Evolutionary conservation across 768 basidiomycete species (phyloP).

Genomic region (Tephrocybe rancida): DNA sequence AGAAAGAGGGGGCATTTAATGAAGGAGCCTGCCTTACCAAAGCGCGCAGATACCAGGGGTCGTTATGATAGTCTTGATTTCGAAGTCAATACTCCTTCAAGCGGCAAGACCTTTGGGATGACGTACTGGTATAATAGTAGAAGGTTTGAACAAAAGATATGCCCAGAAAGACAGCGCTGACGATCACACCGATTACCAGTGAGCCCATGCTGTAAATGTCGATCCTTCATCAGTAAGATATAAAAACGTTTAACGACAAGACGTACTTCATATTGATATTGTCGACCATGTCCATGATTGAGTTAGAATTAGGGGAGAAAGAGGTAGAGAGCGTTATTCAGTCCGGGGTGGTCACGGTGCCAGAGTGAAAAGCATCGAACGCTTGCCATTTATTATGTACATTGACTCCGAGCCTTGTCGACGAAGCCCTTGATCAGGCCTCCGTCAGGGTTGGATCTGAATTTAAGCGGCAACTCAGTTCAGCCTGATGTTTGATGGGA

Average conservation of each 20-base stretch:
- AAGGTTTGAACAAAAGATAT: constrained; percentile 10
- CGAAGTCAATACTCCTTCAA: not conserved
- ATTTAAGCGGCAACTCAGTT: too few species aligned
- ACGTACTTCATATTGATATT: not conserved
- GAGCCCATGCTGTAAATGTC: not conserved
- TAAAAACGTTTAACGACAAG: not conserved
- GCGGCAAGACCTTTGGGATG: not conserved
- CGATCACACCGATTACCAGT: constrained; percentile 2
- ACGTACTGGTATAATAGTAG: constrained; percentile 10
- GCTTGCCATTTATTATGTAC: too few species aligned
- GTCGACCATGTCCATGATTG: not conserved
- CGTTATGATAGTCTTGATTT: not conserved
- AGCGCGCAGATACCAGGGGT: not conserved
- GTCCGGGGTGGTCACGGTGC: too few species aligned
- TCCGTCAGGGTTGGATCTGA: too few species aligned
- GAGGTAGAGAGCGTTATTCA: too few species aligned
- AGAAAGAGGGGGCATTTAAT: not conserved
- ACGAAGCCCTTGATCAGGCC: too few species aligned
- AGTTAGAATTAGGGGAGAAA: not conserved
- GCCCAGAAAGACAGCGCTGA: constrained; percentile 7
- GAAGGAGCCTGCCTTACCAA: not conserved
- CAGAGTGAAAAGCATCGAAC: too few species aligned
- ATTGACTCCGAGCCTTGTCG: too few species aligned
- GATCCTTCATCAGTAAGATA: not conserved
- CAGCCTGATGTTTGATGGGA: too few species aligned